Conservation (phyloP, 2,329 filamentous ascomycete species). For the Plenodomus tracheiphilus region DNA sequence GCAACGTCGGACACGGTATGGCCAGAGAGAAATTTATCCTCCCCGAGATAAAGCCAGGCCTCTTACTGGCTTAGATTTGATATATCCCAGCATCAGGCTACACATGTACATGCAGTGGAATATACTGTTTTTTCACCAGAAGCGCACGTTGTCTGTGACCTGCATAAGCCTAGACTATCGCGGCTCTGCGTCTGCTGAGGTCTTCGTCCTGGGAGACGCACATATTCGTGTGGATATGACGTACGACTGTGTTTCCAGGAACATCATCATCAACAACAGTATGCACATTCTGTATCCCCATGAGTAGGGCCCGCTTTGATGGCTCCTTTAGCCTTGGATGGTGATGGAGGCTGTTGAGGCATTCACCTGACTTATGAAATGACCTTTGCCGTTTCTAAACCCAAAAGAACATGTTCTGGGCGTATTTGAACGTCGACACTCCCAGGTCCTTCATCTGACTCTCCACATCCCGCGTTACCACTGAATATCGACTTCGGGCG, state of each 20-base stretch:
- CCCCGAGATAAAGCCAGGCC: constrained; percentile 9
- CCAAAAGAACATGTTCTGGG: neutral
- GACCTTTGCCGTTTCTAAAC: neutral
- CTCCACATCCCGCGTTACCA: neutral
- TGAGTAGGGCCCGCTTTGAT: too few species aligned
- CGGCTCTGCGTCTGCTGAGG: neutral
- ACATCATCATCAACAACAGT: too few species aligned
- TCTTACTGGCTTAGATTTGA: constrained; percentile 5
- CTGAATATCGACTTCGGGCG: neutral
- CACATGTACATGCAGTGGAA: too few species aligned
- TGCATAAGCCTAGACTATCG: neutral
- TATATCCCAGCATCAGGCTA: neutral
- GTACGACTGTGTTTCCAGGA: too few species aligned
- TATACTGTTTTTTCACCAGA: neutral
- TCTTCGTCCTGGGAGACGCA: too few species aligned
- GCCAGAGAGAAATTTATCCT: constrained; percentile 11
- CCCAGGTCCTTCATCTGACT: neutral
- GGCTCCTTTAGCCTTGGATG: neutral
- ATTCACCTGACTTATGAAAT: neutral
- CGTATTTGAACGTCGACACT: too few species aligned
- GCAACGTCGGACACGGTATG: constrained; percentile 15
- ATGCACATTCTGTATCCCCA: too few species aligned
- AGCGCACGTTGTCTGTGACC: neutral
- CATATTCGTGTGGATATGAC: too few species aligned
- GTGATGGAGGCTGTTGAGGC: neutral